Conservation (phyloP, 805 yeast genomes). For the Starmerella stigmatis region DNA sequence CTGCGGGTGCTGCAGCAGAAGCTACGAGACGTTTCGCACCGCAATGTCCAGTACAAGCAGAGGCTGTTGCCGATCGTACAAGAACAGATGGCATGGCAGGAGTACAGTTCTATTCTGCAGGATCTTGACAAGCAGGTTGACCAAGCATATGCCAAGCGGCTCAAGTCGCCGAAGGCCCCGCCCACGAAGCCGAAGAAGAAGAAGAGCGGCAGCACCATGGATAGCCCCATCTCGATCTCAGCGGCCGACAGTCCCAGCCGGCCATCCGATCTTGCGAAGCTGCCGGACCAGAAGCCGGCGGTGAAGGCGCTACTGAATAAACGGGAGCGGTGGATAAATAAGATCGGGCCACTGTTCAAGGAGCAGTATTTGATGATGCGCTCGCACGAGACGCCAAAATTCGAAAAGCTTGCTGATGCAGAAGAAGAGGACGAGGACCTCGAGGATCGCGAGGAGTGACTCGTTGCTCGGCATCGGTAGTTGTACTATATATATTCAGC, state of each 20-base stretch:
- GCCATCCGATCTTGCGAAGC: conserved; percentile 4
- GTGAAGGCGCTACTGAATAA: conserved; percentile 73
- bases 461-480: neutral
- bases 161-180: conserved; percentile 52
- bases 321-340: conserved; percentile 75
- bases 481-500: too few species aligned
- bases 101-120: conserved; percentile 76
- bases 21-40: conserved; percentile 47
- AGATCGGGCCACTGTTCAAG: conserved; percentile 76
- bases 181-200: conserved; percentile 40
- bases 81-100: conserved; percentile 90
- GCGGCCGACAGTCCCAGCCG: conserved; percentile 14
- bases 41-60: conserved; percentile 59
- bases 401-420: conserved; percentile 39
- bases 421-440: conserved; percentile 25
- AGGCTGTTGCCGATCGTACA: conserved; percentile 61
- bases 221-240: conserved; percentile 7
- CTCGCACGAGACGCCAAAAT: conserved; percentile 55
- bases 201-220: conserved; percentile 6
- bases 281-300: conserved; percentile 67
- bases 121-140: conserved; percentile 95
- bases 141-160: conserved; percentile 77
- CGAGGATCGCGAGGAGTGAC: conserved; percentile 13
- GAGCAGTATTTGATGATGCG: conserved; percentile 61
- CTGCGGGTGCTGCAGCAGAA: conserved; percentile 62